Evolutionary conservation across 805 yeast genomes (phyloP).

Genomic region (Yarrowia deformans): DNA sequence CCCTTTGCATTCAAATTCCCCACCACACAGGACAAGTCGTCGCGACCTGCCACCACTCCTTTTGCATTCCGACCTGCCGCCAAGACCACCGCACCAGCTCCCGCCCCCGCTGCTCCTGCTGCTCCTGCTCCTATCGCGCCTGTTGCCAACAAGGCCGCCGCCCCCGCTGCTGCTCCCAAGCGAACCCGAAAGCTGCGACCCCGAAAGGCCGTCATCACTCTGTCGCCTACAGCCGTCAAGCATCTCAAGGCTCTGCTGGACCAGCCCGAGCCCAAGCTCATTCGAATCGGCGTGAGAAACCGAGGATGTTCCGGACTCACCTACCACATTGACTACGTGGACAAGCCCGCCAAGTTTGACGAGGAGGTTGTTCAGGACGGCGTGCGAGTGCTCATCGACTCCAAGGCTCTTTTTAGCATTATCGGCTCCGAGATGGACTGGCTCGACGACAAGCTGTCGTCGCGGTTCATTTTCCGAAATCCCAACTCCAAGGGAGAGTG

Average conservation of each 20-base stretch:
- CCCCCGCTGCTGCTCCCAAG: constrained; percentile 47
- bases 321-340: constrained; percentile 89
- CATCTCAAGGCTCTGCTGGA: constrained; percentile 73
- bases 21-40: constrained; percentile 29
- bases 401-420: constrained; percentile 93
- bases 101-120: background rate
- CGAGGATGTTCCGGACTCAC: constrained; percentile 97
- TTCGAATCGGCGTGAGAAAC: constrained; percentile 92
- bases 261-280: constrained; percentile 81
- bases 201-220: constrained; percentile 85
- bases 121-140: background rate
- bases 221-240: constrained; percentile 74
- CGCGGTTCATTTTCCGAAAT: constrained; percentile 89
- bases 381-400: constrained; percentile 88
- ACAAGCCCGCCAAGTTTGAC: constrained; percentile 91
- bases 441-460: constrained; percentile 89
- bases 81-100: constrained; percentile 9
- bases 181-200: constrained; percentile 73
- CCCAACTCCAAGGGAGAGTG: constrained; percentile 98
- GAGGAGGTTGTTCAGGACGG: constrained; percentile 92
- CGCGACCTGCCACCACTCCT: constrained; percentile 31
- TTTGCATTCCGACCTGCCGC: constrained; percentile 33
- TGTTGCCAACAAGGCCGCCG: background rate
- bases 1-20: constrained; percentile 40
- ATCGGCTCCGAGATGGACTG: constrained; percentile 99